Conservation (phyloP, 192 early-diverging fungal genomes). For the Coemansia sp. region DNA sequence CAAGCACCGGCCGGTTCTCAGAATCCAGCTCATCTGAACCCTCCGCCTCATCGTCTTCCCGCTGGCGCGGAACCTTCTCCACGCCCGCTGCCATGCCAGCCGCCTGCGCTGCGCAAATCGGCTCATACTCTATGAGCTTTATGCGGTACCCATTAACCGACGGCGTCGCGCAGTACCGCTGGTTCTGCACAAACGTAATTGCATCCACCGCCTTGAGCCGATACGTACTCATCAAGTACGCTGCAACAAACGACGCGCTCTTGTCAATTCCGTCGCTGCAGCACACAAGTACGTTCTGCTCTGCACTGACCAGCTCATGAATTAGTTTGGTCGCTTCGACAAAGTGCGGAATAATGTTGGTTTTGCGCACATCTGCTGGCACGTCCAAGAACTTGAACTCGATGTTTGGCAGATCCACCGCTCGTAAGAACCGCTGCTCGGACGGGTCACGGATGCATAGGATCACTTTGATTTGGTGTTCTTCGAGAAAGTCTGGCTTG, state of each 20-base stretch:
- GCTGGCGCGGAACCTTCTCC: conserved; percentile 14
- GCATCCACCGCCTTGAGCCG: conserved; percentile 66
- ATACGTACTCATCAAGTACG: conserved; percentile 82
- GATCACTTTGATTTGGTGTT: conserved; percentile 70
- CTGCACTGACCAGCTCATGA: conserved; percentile 35
- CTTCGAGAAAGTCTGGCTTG: conserved; percentile 58
- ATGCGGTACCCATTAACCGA: conserved; percentile 45
- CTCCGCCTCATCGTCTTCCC: conserved; percentile 20
- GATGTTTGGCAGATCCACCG: conserved; percentile 58
- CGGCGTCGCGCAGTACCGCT: conserved; percentile 70
- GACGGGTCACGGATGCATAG: conserved; percentile 71
- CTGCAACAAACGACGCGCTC: conserved; percentile 82
- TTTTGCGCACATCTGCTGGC: conserved; percentile 74
- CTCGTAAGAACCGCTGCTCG: conserved; percentile 64
- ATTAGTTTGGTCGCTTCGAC: conserved; percentile 63
- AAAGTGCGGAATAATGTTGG: conserved; percentile 79
- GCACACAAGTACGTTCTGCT: conserved; percentile 64
- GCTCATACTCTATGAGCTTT: conserved; percentile 49
- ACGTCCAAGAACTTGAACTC: conserved; percentile 70
- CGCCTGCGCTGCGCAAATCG: conserved; percentile 32
- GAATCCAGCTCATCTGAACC: background rate
- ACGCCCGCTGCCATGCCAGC: background rate
- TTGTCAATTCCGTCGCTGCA: conserved; percentile 83
- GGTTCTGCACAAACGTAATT: conserved; percentile 81
- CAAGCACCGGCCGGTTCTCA: conserved; percentile 6